Evolutionary conservation across 139 green algal genomes (phyloP), one percentile per base, ranked within the genome.

Genomic region (Chlorella sp.): DNA sequence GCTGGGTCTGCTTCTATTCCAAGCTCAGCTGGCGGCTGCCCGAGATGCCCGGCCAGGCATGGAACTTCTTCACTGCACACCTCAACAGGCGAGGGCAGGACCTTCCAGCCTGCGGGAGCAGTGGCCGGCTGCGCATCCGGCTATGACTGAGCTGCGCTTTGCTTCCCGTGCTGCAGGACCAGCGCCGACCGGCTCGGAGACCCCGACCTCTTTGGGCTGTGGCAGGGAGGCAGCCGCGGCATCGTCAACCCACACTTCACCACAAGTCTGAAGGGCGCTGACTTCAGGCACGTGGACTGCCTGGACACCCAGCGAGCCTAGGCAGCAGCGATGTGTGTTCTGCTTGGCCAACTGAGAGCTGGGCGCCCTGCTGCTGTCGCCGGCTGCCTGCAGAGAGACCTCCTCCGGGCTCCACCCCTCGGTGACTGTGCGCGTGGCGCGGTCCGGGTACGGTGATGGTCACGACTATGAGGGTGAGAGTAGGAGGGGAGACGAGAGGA

Each of bases 191-290:
- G 74, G 27, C 27, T 55, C 2, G 81, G 77, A 7, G 84, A 89
- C 59, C 79, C 84, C 29, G 84, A 89, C 48, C 48, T 89, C 15
- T 88, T 80, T 60, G 74, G 79, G 15, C 17, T 77, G 43, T 79
- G 63, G 46, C 59, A 51, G 41, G 72, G 79, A 25, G 77, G 77
- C 21, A 35, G 12, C 31, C 46, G 33, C 4, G 15, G 27, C 23
- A 15, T 38, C 7, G 63, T 15, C 23, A 8, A 6, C 6, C 63
- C 38, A 0, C 8, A 4, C 19, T 55, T 19, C 17, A 56, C 23
- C 38, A 9, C 3, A n/a, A n/a, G 31, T 29, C 6, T n/a, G 27
- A 8, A 31, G 29, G 38, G 5, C 2, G 31, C 2, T 48, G 61
- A 23, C 61, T 33, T 31, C 19, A 14, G 2, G 36, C 21, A 2